Percentiles rank a stretch among this genome's conserved stretches.
phyloP scores from a whole-genome alignment of 2,329 filamentous ascomycete genomes.

The Myriosclerotinia curreyana region DNA sequence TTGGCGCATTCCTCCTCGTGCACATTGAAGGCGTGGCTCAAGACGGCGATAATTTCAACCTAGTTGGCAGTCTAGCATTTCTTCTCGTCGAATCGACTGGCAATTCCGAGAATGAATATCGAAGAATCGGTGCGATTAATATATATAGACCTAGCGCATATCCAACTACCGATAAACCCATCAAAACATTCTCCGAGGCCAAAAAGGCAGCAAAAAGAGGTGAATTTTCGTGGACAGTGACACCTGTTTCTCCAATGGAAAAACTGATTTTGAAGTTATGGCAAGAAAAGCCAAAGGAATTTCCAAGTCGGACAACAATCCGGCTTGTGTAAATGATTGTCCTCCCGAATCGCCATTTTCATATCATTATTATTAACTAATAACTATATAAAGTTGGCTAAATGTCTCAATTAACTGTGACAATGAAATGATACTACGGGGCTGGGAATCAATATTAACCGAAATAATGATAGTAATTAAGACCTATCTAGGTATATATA shows the following conservation, averaged over 20 bases:
- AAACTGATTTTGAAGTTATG: not conserved
- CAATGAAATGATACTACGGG: not conserved
- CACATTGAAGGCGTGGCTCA: slow-evolving; percentile 20
- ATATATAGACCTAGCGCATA: slow-evolving; percentile 5
- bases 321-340: slow-evolving; percentile 5
- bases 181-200: slow-evolving; percentile 9
- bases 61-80: slow-evolving; percentile 17
- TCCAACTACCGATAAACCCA: not conserved
- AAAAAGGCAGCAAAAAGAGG: slow-evolving; percentile 5
- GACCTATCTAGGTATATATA: too few relatives aligned
- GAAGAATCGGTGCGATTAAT: slow-evolving; percentile 21
- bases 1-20: slow-evolving; percentile 22
- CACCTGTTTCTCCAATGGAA: not conserved
- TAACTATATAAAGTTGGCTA: too few relatives aligned
- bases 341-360: not conserved
- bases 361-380: too few relatives aligned
- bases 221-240: slow-evolving; percentile 12
- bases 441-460: not conserved
- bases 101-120: slow-evolving; percentile 21
- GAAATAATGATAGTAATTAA: too few relatives aligned
- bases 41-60: not conserved
- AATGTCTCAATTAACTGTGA: not conserved
- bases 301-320: slow-evolving; percentile 12
- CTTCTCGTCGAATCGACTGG: slow-evolving; percentile 25
- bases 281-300: slow-evolving; percentile 8